Base-by-base conservation (phyloP, 176 grass and related monocot genomes). In the Areca catechu region DNA sequence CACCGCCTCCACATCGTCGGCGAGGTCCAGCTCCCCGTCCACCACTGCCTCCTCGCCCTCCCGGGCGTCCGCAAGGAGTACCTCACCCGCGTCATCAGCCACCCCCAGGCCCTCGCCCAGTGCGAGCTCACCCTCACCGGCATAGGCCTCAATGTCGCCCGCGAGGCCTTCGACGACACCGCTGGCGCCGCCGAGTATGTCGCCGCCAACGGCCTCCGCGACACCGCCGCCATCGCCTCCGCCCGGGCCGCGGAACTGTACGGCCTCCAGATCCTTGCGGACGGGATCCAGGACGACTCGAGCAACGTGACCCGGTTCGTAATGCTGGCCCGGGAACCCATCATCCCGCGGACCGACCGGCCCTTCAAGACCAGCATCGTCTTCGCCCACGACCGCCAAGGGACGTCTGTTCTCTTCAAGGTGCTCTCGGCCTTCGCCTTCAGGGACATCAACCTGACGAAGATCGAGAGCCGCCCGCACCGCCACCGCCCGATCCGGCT, bases 101-200 rank as follows among this genome's bases (percentile, higher is more conserved):
- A 79, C 76, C 76, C 76, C 19, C 76, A 79, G 51, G 76, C 68
- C 1, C 68, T 79, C 12, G 67, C 68, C 22, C 76, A 79, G 76
- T 79, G 76, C 60, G 76, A 79, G 48, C 54, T 60, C 53, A 79
- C 76, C 16, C 54, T 79, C 12, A 56, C 50, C 1, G 28, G 20
- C 22, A 27, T 74, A 2, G 71, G 71, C 18, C 60, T 74, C 6
- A 74, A 64, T 12, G 71, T 54, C 4, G 51, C 57, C 20, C 29
- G 24, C 19, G 71, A 74, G 62, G 24, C 71, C 20, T 74, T 74
- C 49, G 49, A 74, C 16, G 71, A 74, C 71, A 74, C 71, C 0
- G 71, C 71, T 16, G 71, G 55, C 18, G 71, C 71, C 16, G 71
- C 71, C 14, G 71, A 74, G 49, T 48, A 74, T 15, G 71, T 74